Conservation (phyloP, 2,329 filamentous ascomycete genomes). For the Penicillium sp. region DNA sequence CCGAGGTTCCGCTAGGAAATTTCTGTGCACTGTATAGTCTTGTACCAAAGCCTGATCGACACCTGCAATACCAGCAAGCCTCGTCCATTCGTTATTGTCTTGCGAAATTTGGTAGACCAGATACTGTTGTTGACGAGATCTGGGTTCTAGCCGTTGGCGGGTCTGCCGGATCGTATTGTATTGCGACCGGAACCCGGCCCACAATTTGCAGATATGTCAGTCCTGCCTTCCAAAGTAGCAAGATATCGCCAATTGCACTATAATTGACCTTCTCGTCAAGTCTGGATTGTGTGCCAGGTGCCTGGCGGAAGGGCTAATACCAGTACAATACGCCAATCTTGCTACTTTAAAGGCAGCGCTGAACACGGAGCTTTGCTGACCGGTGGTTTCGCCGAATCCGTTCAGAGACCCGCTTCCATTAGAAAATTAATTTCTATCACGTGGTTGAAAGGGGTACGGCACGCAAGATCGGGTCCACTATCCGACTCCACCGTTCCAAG, state of each 20-base stretch:
- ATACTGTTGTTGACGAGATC: background rate
- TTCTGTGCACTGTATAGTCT: background rate
- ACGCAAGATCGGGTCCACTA: background rate
- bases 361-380: no score
- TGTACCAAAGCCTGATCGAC: background rate
- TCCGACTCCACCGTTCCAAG: background rate
- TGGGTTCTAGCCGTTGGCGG: background rate
- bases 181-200: background rate
- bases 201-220: no score
- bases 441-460: background rate
- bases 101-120: background rate
- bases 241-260: no score
- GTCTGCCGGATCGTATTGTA: background rate
- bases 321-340: no score
- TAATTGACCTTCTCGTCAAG: no score
- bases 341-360: no score
- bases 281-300: no score
- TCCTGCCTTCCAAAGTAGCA: no score
- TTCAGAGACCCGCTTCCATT: background rate
- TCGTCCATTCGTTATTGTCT: background rate
- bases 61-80: background rate
- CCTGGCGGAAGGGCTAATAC: no score
- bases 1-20: background rate
- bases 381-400: background rate
- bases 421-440: background rate